Evolutionary conservation across 2,329 filamentous ascomycete genomes (phyloP).

Genomic region (Cercospora brassicicola): DNA sequence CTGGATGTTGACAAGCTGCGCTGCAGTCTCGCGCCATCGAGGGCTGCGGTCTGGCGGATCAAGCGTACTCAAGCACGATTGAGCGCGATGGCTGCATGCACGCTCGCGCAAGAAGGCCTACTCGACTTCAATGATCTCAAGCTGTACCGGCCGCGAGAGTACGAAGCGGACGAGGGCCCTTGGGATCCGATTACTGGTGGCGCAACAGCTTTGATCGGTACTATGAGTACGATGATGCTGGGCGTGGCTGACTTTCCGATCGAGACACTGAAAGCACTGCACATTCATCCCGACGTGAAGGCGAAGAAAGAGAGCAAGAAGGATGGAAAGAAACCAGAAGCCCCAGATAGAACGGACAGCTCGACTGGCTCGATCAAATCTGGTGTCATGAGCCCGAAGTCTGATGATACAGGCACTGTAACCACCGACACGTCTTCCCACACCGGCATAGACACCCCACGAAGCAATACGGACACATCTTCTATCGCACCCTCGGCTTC

Average conservation of each 20-base stretch:
- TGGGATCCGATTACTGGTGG: slow-evolving; percentile 77
- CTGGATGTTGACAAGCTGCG: slow-evolving; percentile 66
- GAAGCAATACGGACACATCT: slow-evolving; percentile 17
- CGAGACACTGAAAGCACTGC: slow-evolving; percentile 53
- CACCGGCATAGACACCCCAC: slow-evolving; percentile 19
- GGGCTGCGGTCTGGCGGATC: slow-evolving; percentile 73
- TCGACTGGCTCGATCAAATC: slow-evolving; percentile 18
- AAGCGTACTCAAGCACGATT: slow-evolving; percentile 66
- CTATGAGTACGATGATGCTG: slow-evolving; percentile 77
- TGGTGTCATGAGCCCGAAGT: slow-evolving; percentile 12
- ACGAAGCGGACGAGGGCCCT: slow-evolving; percentile 75
- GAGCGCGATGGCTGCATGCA: slow-evolving; percentile 70
- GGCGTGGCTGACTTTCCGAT: slow-evolving; percentile 72
- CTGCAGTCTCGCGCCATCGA: slow-evolving; percentile 67
- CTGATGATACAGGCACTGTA: slow-evolving; percentile 4
- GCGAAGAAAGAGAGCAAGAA: slow-evolving; percentile 29
- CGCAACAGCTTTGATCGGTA: slow-evolving; percentile 75
- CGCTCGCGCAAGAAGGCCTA: slow-evolving; percentile 64
- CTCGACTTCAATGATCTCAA: slow-evolving; percentile 71
- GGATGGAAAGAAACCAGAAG: slow-evolving; percentile 25
- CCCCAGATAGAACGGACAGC: slow-evolving; percentile 10
- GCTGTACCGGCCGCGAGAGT: slow-evolving; percentile 64
- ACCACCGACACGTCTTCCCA: slow-evolving; percentile 12
- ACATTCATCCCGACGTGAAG: slow-evolving; percentile 43
- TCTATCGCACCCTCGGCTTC: slow-evolving; percentile 17